These are phyloP conservation scores for Friedmanniomyces simplex DNA, from an alignment of 495 filamentous ascomycete species.

Conservation along the genomic window DNA sequence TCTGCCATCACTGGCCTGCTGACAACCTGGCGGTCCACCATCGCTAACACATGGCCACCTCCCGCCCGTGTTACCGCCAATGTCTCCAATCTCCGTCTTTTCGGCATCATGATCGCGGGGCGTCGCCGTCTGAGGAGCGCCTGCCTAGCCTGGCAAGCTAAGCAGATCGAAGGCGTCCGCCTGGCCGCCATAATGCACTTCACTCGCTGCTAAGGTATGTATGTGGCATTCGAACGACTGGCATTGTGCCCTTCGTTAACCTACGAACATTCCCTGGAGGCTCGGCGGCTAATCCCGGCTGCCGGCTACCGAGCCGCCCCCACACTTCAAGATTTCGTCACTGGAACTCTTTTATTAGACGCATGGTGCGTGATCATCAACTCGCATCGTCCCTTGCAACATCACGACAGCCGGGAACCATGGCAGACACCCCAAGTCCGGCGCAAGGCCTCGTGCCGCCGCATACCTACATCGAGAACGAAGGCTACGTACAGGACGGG, in stretches of 20 bases:
- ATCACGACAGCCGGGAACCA: background rate
- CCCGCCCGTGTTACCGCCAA: background rate
- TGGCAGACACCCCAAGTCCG: background rate
- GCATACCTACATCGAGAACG: slow-evolving; percentile 14
- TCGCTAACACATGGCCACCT: background rate
- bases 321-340: background rate
- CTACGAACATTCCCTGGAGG: background rate
- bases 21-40: background rate
- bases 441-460: slow-evolving; percentile 3
- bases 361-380: too few species aligned
- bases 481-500: slow-evolving; percentile 14
- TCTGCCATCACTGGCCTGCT: background rate
- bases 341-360: background rate
- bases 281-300: background rate
- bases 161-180: slow-evolving; percentile 13
- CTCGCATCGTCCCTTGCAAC: background rate
- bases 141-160: slow-evolving; percentile 14
- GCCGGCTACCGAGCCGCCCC: background rate
- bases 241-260: too few species aligned
- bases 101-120: background rate
- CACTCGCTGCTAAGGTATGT: too few species aligned
- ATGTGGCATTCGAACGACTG: background rate
- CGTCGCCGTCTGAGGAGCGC: slow-evolving; percentile 7
- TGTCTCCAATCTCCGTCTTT: background rate
- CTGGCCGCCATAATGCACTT: slow-evolving; percentile 7